Evolutionary conservation across 768 basidiomycete species (phyloP).

Genomic region (Ephemerocybe angulata): DNA sequence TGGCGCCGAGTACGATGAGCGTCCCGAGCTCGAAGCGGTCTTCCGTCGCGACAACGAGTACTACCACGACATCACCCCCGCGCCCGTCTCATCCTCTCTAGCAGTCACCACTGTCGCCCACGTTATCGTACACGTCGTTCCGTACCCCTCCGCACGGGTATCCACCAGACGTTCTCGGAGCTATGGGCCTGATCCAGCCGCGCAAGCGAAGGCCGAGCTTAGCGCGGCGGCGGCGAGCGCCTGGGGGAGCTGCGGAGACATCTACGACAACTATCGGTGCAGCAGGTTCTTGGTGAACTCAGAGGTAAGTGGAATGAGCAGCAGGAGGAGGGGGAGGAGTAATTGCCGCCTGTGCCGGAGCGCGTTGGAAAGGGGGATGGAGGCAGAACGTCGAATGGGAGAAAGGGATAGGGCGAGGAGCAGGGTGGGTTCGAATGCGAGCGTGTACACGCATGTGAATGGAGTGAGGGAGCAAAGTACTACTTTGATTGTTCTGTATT

Average conservation of each 20-base stretch:
- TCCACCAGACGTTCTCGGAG: slow-evolving; percentile 16
- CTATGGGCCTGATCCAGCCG: neutral
- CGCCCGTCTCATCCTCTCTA: neutral
- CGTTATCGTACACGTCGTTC: slow-evolving; percentile 2
- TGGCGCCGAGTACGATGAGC: neutral
- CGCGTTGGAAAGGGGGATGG: neutral
- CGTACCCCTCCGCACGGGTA: slow-evolving; percentile 13
- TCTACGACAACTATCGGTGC: slow-evolving; percentile 80
- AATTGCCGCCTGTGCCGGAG: slow-evolving; percentile 1
- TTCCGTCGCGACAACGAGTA: neutral
- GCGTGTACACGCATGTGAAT: slow-evolving; percentile 34
- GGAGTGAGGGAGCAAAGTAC: neutral
- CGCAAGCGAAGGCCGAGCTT: slow-evolving; percentile 26
- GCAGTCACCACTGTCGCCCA: neutral
- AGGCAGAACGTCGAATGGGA: neutral
- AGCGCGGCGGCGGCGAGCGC: slow-evolving; percentile 24
- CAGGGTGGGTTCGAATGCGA: slow-evolving; percentile 31
- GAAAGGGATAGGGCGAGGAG: slow-evolving; percentile 4
- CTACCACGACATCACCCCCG: no score
- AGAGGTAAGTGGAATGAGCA: slow-evolving; percentile 14
- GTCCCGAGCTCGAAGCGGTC: neutral
- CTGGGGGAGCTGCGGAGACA: slow-evolving; percentile 69
- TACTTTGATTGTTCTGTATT: no score
- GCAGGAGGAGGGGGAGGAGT: neutral
- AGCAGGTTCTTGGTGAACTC: slow-evolving; percentile 55